A percentile compares a stretch with the other conserved stretches of the same genome.
Evolutionary conservation across 2,329 filamentous ascomycete species (phyloP).

Genomic region (Aspergillus proliferans): DNA sequence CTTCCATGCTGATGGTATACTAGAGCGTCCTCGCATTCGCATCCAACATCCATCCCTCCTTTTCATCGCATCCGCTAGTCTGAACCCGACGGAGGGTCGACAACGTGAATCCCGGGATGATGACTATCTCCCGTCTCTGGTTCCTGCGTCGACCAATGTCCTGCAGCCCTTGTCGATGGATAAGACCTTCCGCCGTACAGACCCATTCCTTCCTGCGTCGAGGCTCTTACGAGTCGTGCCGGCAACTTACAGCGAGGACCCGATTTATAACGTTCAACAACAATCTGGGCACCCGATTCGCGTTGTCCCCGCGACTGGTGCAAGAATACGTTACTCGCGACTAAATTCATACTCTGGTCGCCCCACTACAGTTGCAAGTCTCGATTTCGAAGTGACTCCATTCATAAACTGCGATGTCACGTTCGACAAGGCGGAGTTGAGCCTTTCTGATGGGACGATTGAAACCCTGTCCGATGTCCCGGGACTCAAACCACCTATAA

Average conservation of each 20-base stretch:
- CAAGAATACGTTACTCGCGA: conserved; percentile 50
- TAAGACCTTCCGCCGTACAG: conserved; percentile 39
- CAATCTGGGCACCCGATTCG: conserved; percentile 49
- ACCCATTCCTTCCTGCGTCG: conserved; percentile 53
- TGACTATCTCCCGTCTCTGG: conserved; percentile 48
- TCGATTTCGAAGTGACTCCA: conserved; percentile 52
- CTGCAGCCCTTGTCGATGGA: conserved; percentile 50
- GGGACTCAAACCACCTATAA: conserved; percentile 31
- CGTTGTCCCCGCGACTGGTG: conserved; percentile 50
- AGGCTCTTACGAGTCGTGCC: conserved; percentile 53
- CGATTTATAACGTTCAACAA: conserved; percentile 49
- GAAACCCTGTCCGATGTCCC: conserved; percentile 36
- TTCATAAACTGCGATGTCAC: conserved; percentile 45
- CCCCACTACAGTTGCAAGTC: conserved; percentile 46
- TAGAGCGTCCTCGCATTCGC: conserved; percentile 44
- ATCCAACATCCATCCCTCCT: conserved; percentile 52
- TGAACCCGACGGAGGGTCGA: conserved; percentile 39
- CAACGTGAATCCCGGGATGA: conserved; percentile 36
- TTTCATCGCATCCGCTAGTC: conserved; percentile 45
- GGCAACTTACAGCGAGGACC: conserved; percentile 42
- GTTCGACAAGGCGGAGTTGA: conserved; percentile 45
- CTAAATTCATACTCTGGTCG: conserved; percentile 38
- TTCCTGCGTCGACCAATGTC: conserved; percentile 54
- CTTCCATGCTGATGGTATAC: conserved; percentile 7
- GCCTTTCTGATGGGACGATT: conserved; percentile 43